phyloP scores from a whole-genome alignment of 1,284 basidiomycete species.

The Papiliotrema laurentii region DNA sequence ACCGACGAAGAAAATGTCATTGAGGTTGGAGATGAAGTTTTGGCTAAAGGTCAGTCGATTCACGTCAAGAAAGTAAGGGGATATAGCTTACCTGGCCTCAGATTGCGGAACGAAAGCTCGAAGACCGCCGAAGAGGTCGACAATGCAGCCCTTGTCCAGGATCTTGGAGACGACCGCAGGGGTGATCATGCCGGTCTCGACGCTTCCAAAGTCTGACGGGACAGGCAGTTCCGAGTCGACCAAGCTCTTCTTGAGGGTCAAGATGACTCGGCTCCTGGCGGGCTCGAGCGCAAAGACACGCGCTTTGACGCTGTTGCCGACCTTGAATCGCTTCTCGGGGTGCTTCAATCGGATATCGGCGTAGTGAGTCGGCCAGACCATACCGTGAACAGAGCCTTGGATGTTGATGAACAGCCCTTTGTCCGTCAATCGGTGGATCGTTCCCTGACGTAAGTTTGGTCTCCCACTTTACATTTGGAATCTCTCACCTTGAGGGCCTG shows the following conservation, averaged over 20 bases:
- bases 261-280: slow-evolving; percentile 70
- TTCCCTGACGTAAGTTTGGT: slow-evolving; percentile 52
- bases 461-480: background rate
- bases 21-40: slow-evolving; percentile 59
- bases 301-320: slow-evolving; percentile 78
- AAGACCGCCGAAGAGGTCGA: slow-evolving; percentile 87
- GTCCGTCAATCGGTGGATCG: slow-evolving; percentile 74
- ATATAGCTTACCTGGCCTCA: slow-evolving; percentile 65
- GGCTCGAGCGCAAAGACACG: slow-evolving; percentile 76
- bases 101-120: slow-evolving; percentile 75
- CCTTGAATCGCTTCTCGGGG: slow-evolving; percentile 86
- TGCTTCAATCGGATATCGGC: slow-evolving; percentile 90
- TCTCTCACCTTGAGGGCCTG: slow-evolving; percentile 65
- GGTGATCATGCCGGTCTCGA: slow-evolving; percentile 64
- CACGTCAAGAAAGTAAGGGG: no score
- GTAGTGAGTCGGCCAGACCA: slow-evolving; percentile 92
- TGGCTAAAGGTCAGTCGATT: slow-evolving; percentile 56
- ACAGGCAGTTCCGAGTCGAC: slow-evolving; percentile 74
- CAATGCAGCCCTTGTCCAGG: slow-evolving; percentile 68
- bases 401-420: slow-evolving; percentile 78
- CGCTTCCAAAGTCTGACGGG: slow-evolving; percentile 64
- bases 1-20: slow-evolving; percentile 69
- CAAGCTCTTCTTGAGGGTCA: slow-evolving; percentile 91
- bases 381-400: slow-evolving; percentile 80
- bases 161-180: slow-evolving; percentile 81